Conservation (phyloP, 345 rosid species). For the Murraya koenigii region DNA sequence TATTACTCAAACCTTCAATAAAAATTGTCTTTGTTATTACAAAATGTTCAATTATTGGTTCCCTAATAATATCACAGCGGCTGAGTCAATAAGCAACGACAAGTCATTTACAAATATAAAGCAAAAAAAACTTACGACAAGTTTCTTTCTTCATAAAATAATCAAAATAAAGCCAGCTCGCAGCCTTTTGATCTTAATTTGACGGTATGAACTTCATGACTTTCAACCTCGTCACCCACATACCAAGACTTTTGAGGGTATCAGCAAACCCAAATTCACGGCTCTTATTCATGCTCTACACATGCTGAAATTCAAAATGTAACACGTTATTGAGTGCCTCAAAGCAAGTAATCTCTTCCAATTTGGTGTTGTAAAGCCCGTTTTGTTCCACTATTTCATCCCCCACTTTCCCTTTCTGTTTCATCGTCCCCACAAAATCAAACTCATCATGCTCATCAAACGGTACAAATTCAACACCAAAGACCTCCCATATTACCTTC, state of each 20-base stretch:
- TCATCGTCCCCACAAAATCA: conserved; percentile 22
- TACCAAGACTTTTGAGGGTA: conserved; percentile 20
- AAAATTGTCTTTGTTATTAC: not conserved
- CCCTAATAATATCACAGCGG: too few relatives aligned
- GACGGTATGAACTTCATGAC: conserved; percentile 35
- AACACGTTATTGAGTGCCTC: conserved; percentile 16
- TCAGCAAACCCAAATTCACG: conserved; percentile 27
- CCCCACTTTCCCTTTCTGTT: conserved; percentile 26
- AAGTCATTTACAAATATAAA: too few relatives aligned
- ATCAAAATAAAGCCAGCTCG: not conserved
- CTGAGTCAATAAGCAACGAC: not conserved
- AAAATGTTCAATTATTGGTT: too few relatives aligned
- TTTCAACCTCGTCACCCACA: conserved; percentile 34
- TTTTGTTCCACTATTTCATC: conserved; percentile 34
- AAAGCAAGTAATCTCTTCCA: conserved; percentile 32
- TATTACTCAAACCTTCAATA: not conserved
- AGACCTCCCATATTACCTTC: conserved; percentile 18
- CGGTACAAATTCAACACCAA: conserved; percentile 28
- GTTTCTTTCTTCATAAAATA: not conserved
- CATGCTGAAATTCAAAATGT: conserved; percentile 36
- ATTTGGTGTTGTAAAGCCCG: conserved; percentile 26
- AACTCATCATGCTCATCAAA: conserved; percentile 30
- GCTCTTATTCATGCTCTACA: conserved; percentile 43
- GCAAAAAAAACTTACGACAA: not conserved
- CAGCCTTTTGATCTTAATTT: not conserved